Percentiles rank a stretch among this genome's conserved stretches.
These are phyloP conservation scores for Colletotrichum lentis DNA, from an alignment of 2,329 filamentous ascomycete species.

Conservation along the genomic window DNA sequence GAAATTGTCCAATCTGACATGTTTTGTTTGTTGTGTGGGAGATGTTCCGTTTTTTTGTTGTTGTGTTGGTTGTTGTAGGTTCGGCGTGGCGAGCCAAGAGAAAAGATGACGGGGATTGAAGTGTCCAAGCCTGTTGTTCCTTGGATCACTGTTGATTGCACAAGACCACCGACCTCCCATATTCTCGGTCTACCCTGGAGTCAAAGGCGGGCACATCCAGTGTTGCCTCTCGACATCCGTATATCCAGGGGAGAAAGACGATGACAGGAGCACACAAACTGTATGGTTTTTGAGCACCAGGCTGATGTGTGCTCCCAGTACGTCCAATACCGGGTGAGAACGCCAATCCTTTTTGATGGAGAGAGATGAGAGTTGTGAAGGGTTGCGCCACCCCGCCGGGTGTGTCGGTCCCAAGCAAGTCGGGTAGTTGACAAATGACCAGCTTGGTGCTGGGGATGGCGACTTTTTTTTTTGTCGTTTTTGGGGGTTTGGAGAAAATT, in stretches of 20 bases:
- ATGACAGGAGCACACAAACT: constrained; percentile 29
- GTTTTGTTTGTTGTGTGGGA: constrained; percentile 26
- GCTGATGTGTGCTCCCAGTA: constrained; percentile 13
- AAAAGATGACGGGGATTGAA: background rate
- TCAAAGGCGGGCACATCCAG: constrained; percentile 25
- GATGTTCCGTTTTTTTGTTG: constrained; percentile 23
- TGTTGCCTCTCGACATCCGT: constrained; percentile 33
- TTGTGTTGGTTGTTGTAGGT: constrained; percentile 6
- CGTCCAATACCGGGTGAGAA: constrained; percentile 35
- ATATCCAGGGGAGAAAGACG: constrained; percentile 10
- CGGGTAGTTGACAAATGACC: constrained; percentile 21
- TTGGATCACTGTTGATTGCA: constrained; percentile 7
- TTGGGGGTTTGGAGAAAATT: constrained; percentile 18
- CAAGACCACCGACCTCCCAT: background rate
- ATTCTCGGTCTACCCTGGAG: constrained; percentile 36
- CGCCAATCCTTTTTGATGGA: constrained; percentile 26
- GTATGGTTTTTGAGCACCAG: constrained; percentile 33
- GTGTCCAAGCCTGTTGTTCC: constrained; percentile 22
- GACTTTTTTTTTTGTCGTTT: constrained; percentile 27
- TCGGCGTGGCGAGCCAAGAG: constrained; percentile 12
- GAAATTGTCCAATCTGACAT: constrained; percentile 33
- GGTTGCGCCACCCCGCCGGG: constrained; percentile 21
- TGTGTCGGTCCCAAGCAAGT: constrained; percentile 29
- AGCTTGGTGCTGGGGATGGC: constrained; percentile 27
- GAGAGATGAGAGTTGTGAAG: constrained; percentile 26